Evolutionary conservation across 345 rosid species (phyloP), one percentile per base, ranked within the genome.

Genomic region (Angophora floribunda): DNA sequence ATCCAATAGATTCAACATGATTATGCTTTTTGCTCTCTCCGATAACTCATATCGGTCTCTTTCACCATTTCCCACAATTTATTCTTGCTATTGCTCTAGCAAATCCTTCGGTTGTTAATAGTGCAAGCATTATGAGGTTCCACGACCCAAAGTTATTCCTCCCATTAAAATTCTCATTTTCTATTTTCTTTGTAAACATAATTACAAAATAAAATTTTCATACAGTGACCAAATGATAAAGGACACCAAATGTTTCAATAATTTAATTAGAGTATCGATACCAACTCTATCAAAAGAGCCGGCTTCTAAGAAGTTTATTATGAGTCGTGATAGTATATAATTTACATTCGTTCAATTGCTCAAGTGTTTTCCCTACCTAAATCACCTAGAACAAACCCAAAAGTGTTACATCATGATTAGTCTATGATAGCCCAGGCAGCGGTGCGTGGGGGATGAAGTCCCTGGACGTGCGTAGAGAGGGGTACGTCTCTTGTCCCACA

Each of bases 141-240:
- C 57, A 53, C 4, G 0, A 0, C 57, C 57, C 57, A 19, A 53
- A 19, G 57, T 53, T 24, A 19, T 53, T 15, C 0, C 24, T 3
- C 57, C 24, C 57, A 3, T 53, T 53, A 53, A 53, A 53, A 53
- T 53, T 53, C 9, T 53, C 57, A 53, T 19, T 19, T 53, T 7
- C 57, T 53, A 53, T 24, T 53, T 53, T 52, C 53, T 15, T 52
- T 53, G n/a, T 24, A 57, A 57, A 57, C 63, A 57, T 57, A 57
- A 1, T 24, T 57, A 28, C 63, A 57, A 57, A 57, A 57, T 28
- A 57, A 57, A 57, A 57, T 57, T 24, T 24, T 24, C 63, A 57
- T 22, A 1, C 1, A 57, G 63, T 57, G n/a, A 57, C 2, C 0
- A 2, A 28, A 24, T 28, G 24, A 57, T 22, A 0, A 59, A 59